Base-by-base conservation (phyloP, 805 yeast genomes). In the Cyberlindnera maclurae region DNA sequence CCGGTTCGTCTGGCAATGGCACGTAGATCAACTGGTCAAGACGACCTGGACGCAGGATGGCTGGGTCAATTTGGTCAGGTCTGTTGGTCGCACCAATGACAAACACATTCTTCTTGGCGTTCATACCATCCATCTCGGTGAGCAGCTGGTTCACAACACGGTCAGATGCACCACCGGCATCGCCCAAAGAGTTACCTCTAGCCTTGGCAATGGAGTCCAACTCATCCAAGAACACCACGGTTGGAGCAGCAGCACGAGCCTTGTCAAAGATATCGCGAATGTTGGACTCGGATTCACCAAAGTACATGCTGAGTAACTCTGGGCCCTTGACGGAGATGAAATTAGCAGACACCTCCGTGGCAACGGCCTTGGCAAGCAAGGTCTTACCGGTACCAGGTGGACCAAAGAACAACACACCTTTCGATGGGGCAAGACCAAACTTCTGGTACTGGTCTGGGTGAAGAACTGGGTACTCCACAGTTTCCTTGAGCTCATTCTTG, bases 351-450 rank as follows among this genome's bases (percentile, higher is more conserved):
- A 93, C 97, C 65, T 93, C 98, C 35, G 97, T 93, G 35, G 99
- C 99, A 53, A 93, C 97, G 39, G 99, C 99, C 69, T 93, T 93
- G 34, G 98, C 98, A 57, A 93, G 74, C 59, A 93, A 70, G 4
- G 99, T 93, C 71, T 93, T 93, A 88, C 98, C 98, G 44, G 97
- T 93, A 84, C 99, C 99, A 44, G 99, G 99, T 38, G 99, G 99
- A 54, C 99, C 99, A 63, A 84, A 93, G 74, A 93, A 93, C 62
- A 93, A 73, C 51, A 93, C 98, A 71, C 99, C 99, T 68, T 90
- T 89, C 30, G 98, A 81, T 39, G 99, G 98, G 9, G 97, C 80
- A 62, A 93, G 77, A 49, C 99, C 99, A 60, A 93, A 93, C 71
- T 93, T 94, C 65, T 94, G 85, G 69, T 87, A 93, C 73, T 90